phyloP scores from a whole-genome alignment of 345 rosid genomes.

The Laguncularia racemosa region DNA sequence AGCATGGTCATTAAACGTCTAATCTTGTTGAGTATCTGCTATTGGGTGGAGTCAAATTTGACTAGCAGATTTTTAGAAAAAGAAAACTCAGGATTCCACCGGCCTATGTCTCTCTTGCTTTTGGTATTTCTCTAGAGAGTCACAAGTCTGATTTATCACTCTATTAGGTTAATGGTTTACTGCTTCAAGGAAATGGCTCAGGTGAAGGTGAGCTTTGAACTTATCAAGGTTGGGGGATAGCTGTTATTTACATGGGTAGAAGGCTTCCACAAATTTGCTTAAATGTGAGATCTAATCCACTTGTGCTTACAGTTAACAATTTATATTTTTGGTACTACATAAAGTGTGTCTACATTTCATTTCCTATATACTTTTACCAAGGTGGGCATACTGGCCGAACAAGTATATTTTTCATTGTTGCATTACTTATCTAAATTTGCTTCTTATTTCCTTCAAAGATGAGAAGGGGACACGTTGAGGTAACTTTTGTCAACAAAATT shows the following conservation, averaged over 20 bases:
- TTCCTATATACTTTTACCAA: neutral
- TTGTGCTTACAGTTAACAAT: neutral
- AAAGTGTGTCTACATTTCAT: neutral
- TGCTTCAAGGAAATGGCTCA: slow-evolving; percentile 17
- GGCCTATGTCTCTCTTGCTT: neutral
- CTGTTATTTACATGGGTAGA: slow-evolving; percentile 85
- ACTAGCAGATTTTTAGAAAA: no score
- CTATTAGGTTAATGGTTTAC: slow-evolving; percentile 35
- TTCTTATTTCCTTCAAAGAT: slow-evolving; percentile 35
- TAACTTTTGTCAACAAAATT: slow-evolving; percentile 20
- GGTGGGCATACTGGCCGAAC: neutral
- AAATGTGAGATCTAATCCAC: slow-evolving; percentile 43
- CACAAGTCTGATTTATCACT: slow-evolving; percentile 3
- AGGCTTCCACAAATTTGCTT: slow-evolving; percentile 80
- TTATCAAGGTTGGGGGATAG: slow-evolving; percentile 81
- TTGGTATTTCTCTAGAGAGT: neutral
- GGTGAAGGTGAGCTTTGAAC: slow-evolving; percentile 41
- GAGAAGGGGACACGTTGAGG: slow-evolving; percentile 77
- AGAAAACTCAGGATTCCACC: neutral
- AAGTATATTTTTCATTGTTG: neutral
- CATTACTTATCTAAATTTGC: neutral
- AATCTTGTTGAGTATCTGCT: no score
- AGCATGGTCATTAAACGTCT: no score
- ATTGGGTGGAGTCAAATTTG: no score
- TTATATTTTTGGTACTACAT: neutral